Conservation (phyloP, 2,329 filamentous ascomycete genomes). For the Malbranchea cinnamomea region DNA sequence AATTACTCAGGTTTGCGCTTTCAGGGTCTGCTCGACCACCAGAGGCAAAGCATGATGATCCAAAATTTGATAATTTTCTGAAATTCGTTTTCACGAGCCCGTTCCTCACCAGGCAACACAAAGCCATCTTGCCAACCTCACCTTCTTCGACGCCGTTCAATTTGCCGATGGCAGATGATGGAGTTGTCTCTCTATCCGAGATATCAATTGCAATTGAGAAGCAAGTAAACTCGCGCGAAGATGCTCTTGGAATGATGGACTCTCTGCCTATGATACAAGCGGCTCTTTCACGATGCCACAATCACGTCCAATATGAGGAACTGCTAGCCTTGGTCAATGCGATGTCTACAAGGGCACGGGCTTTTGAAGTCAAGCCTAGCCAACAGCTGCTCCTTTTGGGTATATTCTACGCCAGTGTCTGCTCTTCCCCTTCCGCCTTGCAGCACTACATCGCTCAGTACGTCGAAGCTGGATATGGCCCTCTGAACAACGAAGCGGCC, state of each 20-base stretch:
- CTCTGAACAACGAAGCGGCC: constrained; percentile 7
- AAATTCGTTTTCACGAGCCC: constrained; percentile 11
- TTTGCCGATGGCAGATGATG: neutral
- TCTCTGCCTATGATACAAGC: constrained; percentile 8
- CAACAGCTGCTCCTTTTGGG: constrained; percentile 11
- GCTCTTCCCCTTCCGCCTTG: constrained; percentile 17
- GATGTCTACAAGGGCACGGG: constrained; percentile 15
- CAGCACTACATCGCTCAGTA: constrained; percentile 15
- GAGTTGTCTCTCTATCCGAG: constrained; percentile 1
- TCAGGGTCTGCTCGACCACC: constrained; percentile 12
- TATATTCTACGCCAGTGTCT: constrained; percentile 19
- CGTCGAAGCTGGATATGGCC: constrained; percentile 4
- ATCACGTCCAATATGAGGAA: constrained; percentile 16
- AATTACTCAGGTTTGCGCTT: constrained; percentile 20
- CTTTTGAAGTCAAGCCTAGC: constrained; percentile 8
- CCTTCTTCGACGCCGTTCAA: neutral
- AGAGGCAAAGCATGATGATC: constrained; percentile 3
- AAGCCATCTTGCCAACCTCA: neutral
- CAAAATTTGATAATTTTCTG: constrained; percentile 10
- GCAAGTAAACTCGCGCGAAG: constrained; percentile 2
- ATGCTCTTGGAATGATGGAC: constrained; percentile 1
- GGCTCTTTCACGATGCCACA: constrained; percentile 14
- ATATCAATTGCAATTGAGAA: constrained; percentile 5
- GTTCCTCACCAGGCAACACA: neutral
- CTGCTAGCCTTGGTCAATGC: constrained; percentile 19